Evolutionary conservation across 371 early-diverging fungal genomes (phyloP).

Genomic region (Mortierella sp.): DNA sequence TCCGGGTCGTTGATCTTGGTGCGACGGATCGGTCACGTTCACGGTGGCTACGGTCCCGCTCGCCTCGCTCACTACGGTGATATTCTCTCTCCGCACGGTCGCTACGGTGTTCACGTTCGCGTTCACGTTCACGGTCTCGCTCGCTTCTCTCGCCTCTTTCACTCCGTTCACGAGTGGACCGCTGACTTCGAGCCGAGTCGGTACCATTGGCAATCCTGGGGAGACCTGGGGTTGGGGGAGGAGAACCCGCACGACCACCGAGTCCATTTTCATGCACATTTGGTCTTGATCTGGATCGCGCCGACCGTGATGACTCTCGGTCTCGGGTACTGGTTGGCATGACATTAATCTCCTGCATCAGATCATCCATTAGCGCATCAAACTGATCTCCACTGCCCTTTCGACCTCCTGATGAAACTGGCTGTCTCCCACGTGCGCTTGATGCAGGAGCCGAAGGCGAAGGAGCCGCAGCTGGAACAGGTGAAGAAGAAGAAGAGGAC

Average conservation of each 20-base stretch:
- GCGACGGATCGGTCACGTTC: constrained; percentile 10
- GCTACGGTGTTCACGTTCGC: constrained; percentile 18
- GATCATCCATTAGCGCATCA: constrained; percentile 67
- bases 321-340: constrained; percentile 39
- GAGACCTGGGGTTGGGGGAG: constrained; percentile 48
- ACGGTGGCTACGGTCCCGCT: constrained; percentile 8
- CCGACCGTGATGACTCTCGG: constrained; percentile 38
- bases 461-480: constrained; percentile 18
- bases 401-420: constrained; percentile 50
- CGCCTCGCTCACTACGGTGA: constrained; percentile 15
- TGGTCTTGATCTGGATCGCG: constrained; percentile 49
- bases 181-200: constrained; percentile 48
- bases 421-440: constrained; percentile 51
- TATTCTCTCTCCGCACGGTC: constrained; percentile 28
- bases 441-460: too few relatives aligned
- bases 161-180: constrained; percentile 35
- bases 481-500: constrained; percentile 12
- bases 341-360: constrained; percentile 65
- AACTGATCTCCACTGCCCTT: constrained; percentile 53
- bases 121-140: constrained; percentile 5
- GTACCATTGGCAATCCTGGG: constrained; percentile 38
- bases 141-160: background rate
- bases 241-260: constrained; percentile 15
- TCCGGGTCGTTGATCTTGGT: constrained; percentile 19
- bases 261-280: constrained; percentile 26